Base-by-base conservation (phyloP, 345 rosid species). In the Euphorbia tirucalli region DNA sequence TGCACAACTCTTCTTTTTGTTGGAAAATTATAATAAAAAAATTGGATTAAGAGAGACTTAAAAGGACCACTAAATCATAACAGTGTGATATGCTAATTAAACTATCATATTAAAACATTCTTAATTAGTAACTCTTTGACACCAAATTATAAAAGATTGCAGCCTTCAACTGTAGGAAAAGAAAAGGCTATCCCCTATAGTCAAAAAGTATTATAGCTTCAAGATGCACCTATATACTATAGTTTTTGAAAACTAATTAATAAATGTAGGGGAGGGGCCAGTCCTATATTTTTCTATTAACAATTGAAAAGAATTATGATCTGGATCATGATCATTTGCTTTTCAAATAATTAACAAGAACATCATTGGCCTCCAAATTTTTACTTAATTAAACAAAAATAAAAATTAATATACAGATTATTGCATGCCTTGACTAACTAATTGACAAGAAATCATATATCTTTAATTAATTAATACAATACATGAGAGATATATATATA, bases 41-140 rank as follows among this genome's bases (percentile, higher is more conserved):
- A 43, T 52, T 55, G 49, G 2, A 28, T 32, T 21, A 43, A 69
- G 25, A 30, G 16, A 65, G 79, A 67, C 72, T 78, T 14, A 52
- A 50, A 44, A 79, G 85, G 89, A 79, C 86, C 91, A 81, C 89
- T 70, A 62, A 83, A 85, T 87, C 89, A 79, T 76, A 79, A 85
- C 86, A 85, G 85, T 84, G 68, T 73, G 83, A 83, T 82, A 62
- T 82, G 79, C 62, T 80, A 75, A 80, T 81, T 83, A 85, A 78
- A 82, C 56, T 64, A 82, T 80, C 74, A 74, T 79, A 70, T 52
- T 44, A 63, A 0, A 61, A 46, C 22, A 48, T 44, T 65, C 69
- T 65, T 74, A 75, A 69, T 60, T 39, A 35, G 44, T 11, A 64
- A 59, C 15, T 64, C 50, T n/a, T n/a, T n/a, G n/a, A n/a, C n/a